Percentiles rank a stretch among this genome's conserved stretches.
phyloP scores from a whole-genome alignment of 2,329 filamentous ascomycete genomes.

The Colletotrichum filicis region DNA sequence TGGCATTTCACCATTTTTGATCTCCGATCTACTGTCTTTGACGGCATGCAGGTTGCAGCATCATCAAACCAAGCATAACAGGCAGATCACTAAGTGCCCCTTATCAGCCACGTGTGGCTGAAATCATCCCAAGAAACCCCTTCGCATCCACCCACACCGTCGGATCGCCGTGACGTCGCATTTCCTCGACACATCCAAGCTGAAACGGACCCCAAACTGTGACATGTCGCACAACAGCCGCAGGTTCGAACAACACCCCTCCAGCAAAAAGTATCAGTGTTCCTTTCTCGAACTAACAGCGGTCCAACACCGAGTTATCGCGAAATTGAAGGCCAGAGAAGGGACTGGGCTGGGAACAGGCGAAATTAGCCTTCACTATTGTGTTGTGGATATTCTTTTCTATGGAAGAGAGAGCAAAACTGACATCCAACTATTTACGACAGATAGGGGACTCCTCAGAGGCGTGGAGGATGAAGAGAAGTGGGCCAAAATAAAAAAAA shows the following conservation, averaged over 20 bases:
- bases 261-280: neutral
- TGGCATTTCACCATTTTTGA: too few species aligned
- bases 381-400: conserved; percentile 16
- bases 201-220: conserved; percentile 33
- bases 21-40: too few species aligned
- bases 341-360: neutral
- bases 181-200: conserved; percentile 8
- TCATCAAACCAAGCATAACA: neutral
- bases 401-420: conserved; percentile 2
- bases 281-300: neutral
- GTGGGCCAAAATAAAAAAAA: conserved; percentile 2
- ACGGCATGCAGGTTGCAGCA: too few species aligned
- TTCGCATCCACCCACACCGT: neutral
- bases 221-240: conserved; percentile 29
- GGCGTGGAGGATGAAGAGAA: neutral
- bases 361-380: conserved; percentile 1
- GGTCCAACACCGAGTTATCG: neutral
- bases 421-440: conserved; percentile 33
- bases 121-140: neutral
- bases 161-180: conserved; percentile 17
- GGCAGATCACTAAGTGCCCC: neutral
- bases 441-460: neutral
- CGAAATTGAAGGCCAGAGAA: neutral
- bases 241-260: neutral
- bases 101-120: conserved; percentile 23